phyloP scores from a whole-genome alignment of 202 grass and related monocot species.

The Carex arenaria region DNA sequence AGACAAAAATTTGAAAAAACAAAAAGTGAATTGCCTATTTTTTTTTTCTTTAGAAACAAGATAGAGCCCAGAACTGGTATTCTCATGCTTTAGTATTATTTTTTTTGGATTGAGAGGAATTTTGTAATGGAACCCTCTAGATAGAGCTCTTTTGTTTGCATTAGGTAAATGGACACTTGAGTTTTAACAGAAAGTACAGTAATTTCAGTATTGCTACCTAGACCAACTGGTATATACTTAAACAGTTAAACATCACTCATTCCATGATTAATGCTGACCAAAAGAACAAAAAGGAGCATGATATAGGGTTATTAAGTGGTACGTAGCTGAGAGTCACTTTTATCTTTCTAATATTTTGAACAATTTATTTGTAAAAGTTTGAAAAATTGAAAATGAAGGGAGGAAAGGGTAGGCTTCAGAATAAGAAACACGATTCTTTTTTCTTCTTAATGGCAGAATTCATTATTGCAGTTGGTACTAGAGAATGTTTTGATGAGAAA shows the following conservation, averaged over 20 bases:
- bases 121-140: neutral
- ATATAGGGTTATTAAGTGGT: neutral
- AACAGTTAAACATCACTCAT: neutral
- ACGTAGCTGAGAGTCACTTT: neutral
- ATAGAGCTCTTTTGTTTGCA: neutral
- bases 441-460: neutral
- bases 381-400: neutral
- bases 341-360: neutral
- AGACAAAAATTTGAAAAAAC: neutral
- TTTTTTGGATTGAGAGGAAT: neutral
- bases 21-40: neutral
- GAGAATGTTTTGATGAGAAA: neutral
- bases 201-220: neutral
- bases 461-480: neutral
- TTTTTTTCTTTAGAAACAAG: neutral
- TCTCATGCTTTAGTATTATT: neutral
- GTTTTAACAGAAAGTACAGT: neutral
- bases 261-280: neutral
- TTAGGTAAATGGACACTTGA: neutral
- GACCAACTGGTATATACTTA: neutral
- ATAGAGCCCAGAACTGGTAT: neutral
- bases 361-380: neutral
- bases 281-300: neutral
- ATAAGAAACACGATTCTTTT: neutral
- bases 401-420: neutral